phyloP scores from a whole-genome alignment of 2,329 filamentous ascomycete genomes.

The Tolypocladium pustulatum region DNA sequence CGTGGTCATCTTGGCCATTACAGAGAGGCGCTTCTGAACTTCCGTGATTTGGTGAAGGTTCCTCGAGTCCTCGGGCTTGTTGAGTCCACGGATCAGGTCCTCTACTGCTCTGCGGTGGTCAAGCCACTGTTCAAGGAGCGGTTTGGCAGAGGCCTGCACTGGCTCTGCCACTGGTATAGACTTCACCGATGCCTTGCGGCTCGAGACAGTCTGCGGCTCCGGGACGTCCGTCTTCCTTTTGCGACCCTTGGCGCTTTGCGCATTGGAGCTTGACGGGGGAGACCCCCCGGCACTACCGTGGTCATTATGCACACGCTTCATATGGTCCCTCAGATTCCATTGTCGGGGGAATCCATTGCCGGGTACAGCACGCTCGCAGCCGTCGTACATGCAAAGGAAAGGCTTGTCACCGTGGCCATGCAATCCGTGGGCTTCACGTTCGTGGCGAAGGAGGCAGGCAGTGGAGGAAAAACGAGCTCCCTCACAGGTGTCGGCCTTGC shows the following conservation, averaged over 20 bases:
- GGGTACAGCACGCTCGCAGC: constrained; percentile 71
- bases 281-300: constrained; percentile 33
- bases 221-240: constrained; percentile 47
- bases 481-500: constrained; percentile 76
- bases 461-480: constrained; percentile 89
- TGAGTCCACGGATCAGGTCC: constrained; percentile 40
- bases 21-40: constrained; percentile 37
- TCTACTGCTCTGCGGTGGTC: constrained; percentile 55
- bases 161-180: constrained; percentile 21
- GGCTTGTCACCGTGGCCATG: constrained; percentile 91
- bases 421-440: constrained; percentile 91
- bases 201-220: constrained; percentile 25
- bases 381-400: constrained; percentile 77
- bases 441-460: constrained; percentile 86
- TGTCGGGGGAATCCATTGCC: constrained; percentile 89
- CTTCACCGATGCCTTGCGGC: constrained; percentile 40
- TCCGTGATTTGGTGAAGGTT: constrained; percentile 43
- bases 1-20: constrained; percentile 40
- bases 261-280: constrained; percentile 21
- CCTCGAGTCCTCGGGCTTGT: constrained; percentile 39
- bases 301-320: constrained; percentile 83
- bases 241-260: constrained; percentile 35
- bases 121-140: constrained; percentile 44
- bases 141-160: constrained; percentile 22
- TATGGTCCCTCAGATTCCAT: constrained; percentile 95